phyloP scores from a whole-genome alignment of 257 asterid genomes.

The Nicotiana noctiflora region DNA sequence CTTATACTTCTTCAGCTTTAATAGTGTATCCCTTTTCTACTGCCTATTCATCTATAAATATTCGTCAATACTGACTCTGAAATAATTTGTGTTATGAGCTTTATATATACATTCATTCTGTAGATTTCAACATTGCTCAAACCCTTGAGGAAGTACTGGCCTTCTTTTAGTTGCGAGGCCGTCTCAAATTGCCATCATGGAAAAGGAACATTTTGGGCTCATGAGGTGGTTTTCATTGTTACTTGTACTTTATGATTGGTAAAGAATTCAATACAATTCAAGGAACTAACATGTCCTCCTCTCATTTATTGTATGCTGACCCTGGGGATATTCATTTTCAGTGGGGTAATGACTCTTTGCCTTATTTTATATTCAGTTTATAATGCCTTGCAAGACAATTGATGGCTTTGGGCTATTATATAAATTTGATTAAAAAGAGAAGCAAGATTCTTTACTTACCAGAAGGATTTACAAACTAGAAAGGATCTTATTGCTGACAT shows the following conservation, averaged over 20 bases:
- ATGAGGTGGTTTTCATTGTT: conserved; percentile 52
- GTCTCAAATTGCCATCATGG: conserved; percentile 68
- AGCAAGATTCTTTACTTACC: neutral
- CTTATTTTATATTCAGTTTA: conserved; percentile 11
- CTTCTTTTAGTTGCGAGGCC: conserved; percentile 56
- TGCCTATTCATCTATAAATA: neutral
- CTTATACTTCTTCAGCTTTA: neutral
- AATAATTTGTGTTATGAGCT: neutral
- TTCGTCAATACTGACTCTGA: neutral
- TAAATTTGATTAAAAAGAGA: neutral
- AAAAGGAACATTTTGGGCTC: conserved; percentile 88
- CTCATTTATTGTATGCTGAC: conserved; percentile 37
- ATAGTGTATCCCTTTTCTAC: neutral
- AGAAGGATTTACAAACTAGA: neutral
- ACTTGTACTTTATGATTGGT: conserved; percentile 3
- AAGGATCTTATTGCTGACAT: neutral
- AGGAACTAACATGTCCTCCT: conserved; percentile 38
- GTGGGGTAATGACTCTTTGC: conserved; percentile 70
- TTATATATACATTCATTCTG: conserved; percentile 3
- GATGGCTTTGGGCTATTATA: neutral
- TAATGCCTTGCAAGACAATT: neutral
- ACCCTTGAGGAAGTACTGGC: conserved; percentile 68
- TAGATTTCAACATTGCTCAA: conserved; percentile 58
- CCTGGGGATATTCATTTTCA: conserved; percentile 33
- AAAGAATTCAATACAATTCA: conserved; percentile 10